Conservation (phyloP, 495 filamentous ascomycete genomes). For the Tuber aestivum region DNA sequence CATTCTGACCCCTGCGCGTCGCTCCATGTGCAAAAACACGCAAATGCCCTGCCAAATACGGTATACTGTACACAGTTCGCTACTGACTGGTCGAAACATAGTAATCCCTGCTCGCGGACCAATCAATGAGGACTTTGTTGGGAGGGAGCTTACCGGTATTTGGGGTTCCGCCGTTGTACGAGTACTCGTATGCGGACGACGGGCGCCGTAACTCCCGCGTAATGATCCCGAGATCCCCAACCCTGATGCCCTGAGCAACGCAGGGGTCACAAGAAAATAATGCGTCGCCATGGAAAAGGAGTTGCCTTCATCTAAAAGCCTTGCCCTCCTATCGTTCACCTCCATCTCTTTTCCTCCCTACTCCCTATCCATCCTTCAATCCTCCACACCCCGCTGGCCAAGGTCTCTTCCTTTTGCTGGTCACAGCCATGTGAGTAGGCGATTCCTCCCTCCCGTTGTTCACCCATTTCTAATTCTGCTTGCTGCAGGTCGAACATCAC, state of each 20-base stretch:
- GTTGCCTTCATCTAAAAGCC: background rate
- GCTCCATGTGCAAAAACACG: background rate
- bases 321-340: constrained; percentile 10
- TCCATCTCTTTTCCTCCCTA: background rate
- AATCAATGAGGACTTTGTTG: background rate
- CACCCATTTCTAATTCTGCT: background rate
- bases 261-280: background rate
- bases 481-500: constrained; percentile 42
- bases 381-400: constrained; percentile 8
- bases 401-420: constrained; percentile 10
- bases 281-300: background rate
- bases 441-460: background rate
- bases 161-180: background rate
- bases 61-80: background rate
- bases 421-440: background rate
- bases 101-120: background rate
- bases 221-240: background rate
- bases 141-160: background rate
- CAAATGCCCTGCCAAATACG: background rate
- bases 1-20: background rate
- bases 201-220: background rate
- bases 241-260: background rate
- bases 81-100: background rate
- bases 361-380: background rate
- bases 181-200: background rate